These are phyloP conservation scores for Vitis hybrid DNA, from an alignment of 177 flowering plant species.

Conservation along the genomic window DNA sequence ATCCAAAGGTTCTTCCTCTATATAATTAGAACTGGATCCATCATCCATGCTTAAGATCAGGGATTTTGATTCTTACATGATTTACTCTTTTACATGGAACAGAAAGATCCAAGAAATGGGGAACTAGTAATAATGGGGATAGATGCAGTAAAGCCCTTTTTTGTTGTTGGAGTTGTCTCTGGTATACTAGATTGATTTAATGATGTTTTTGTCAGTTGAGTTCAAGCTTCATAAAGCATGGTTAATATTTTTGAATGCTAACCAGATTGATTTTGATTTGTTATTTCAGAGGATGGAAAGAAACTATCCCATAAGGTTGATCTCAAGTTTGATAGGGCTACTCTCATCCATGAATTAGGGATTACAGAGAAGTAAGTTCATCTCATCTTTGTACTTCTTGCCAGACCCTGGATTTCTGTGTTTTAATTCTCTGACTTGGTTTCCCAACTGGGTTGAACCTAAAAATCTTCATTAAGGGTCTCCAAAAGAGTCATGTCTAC, in stretches of 20 bases:
- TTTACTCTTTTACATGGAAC: background rate
- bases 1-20: conserved; percentile 3
- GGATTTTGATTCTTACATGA: background rate
- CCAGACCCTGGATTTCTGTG: no score
- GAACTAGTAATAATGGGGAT: conserved; percentile 58
- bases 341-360: conserved; percentile 49
- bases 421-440: no score
- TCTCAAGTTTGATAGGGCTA: conserved; percentile 35
- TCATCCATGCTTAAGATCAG: no score
- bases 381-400: no score
- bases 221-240: no score
- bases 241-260: no score
- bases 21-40: no score
- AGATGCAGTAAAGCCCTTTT: conserved; percentile 40
- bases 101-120: conserved; percentile 53
- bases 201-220: background rate
- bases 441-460: no score
- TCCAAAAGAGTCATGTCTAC: no score
- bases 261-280: no score
- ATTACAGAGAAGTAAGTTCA: conserved; percentile 40
- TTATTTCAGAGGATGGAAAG: conserved; percentile 46
- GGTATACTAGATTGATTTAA: conserved; percentile 24
- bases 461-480: no score
- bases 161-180: conserved; percentile 47
- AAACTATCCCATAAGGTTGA: conserved; percentile 47